Base-by-base conservation (phyloP, 768 basidiomycete species). In the Mrakia blollopis region DNA sequence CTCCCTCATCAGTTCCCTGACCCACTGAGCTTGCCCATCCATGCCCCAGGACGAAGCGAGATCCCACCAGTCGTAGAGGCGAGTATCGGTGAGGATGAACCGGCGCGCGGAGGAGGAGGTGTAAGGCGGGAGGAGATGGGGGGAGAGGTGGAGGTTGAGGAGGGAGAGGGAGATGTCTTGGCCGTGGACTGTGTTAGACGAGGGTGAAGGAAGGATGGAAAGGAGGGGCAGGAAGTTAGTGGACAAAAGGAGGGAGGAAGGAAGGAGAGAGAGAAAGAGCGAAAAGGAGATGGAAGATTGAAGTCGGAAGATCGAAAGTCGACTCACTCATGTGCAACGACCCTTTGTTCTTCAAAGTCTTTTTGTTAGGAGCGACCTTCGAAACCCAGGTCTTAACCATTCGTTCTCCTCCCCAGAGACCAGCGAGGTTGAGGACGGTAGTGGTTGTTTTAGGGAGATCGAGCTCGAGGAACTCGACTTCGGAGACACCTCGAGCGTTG, bases 361-460 rank as follows among this genome's bases (percentile, higher is more conserved):
- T 88, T 80, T 89, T 89, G 5, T 86, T 86, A 0, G 88, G 85
- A 0, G 88, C 87, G n/a, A 90, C 85, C 18, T 85, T 84, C 1
- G 81, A 80, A 9, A 90, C 85, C 86, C 87, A 90, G 79, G 88
- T 88, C 47, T 84, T 83, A 23, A 85, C 82, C 7, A 84, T 82
- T 14, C 90, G 85, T 10, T 82, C 78, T 1, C 88, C 88, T 30
- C 90, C 89, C 88, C 88, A 90, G 11, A 91, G 83, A 0, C 89
- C 90, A 11, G 86, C 83, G 37, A 91, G 87, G 79, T 90, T 87
- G 47, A 91, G 84, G 0, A 91, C 88, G 1, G 87, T 87, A 1
- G 88, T 87, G 5, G 78, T 80, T 1, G 83, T 84, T n/a, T 82
- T 79, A 0, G 79, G 72, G 0, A 84, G 82, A 7, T 85, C 85